phyloP scores from a whole-genome alignment of 345 rosid species.

The Abelmoschus esculentus region DNA sequence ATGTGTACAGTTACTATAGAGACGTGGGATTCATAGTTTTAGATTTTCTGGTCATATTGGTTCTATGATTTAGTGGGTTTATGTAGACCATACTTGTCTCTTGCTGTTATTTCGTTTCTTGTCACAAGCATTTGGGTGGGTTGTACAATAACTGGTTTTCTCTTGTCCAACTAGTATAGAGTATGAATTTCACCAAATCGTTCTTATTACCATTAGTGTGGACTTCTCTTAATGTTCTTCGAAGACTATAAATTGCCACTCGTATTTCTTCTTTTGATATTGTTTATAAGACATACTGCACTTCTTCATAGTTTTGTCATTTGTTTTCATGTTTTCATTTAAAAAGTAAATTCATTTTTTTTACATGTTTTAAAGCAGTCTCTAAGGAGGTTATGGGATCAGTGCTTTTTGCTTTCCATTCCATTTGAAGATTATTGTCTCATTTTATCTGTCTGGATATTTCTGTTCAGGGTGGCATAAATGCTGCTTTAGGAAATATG shows the following conservation, averaged over 20 bases:
- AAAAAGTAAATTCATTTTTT: not conserved
- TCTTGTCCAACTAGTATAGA: not conserved
- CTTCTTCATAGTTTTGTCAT: not conserved
- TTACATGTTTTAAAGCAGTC: not conserved
- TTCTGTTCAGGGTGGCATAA: constrained; percentile 85
- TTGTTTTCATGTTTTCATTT: not conserved
- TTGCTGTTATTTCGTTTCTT: not conserved
- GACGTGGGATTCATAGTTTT: not conserved
- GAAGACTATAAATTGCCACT: not conserved
- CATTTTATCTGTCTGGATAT: not conserved
- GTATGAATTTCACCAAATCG: too few species aligned
- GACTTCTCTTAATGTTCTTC: not conserved
- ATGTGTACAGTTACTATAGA: not conserved
- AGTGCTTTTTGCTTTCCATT: not conserved
- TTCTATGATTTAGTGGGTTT: constrained; percentile 1
- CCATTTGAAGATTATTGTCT: not conserved
- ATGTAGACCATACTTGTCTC: not conserved
- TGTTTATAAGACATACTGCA: not conserved
- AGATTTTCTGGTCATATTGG: not conserved
- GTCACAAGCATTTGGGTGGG: not conserved
- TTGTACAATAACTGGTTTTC: not conserved
- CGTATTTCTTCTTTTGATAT: not conserved
- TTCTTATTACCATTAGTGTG: too few species aligned
- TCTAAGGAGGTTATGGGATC: not conserved
- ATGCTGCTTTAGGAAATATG: constrained; percentile 99